Conservation (phyloP, 177 flowering plant genomes). For the Telopea speciosissima region DNA sequence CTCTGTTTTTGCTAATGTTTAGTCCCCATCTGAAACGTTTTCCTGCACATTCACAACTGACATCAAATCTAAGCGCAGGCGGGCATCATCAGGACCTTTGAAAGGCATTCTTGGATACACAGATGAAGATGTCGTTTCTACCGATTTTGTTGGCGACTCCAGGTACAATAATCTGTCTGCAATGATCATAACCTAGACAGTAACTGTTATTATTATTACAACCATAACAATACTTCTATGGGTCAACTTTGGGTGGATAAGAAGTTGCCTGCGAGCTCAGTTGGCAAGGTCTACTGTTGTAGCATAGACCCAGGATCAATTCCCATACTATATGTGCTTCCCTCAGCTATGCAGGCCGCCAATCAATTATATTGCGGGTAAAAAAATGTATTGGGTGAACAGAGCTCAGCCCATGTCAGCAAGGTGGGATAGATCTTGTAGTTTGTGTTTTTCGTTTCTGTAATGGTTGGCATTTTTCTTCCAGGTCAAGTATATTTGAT, state of each 20-base stretch:
- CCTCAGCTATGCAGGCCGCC: too few relatives aligned
- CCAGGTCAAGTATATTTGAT: slow-evolving; percentile 87
- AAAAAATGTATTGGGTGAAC: not conserved
- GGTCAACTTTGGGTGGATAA: too few relatives aligned
- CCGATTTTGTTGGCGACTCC: slow-evolving; percentile 85
- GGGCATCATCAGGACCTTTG: slow-evolving; percentile 78
- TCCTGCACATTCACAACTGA: not conserved
- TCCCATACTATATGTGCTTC: too few relatives aligned
- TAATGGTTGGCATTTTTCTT: not conserved
- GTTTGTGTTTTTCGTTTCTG: not conserved
- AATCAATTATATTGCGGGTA: too few relatives aligned
- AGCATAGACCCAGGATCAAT: too few relatives aligned
- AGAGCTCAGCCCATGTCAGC: not conserved
- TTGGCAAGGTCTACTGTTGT: too few relatives aligned
- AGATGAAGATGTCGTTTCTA: slow-evolving; percentile 96
- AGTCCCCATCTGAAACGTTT: not conserved
- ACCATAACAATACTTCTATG: too few relatives aligned
- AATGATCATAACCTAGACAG: not conserved
- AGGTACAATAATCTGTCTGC: slow-evolving; percentile 36
- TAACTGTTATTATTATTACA: too few relatives aligned
- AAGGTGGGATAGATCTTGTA: not conserved
- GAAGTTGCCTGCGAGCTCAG: too few relatives aligned
- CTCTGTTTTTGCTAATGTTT: not conserved
- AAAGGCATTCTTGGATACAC: slow-evolving; percentile 95
- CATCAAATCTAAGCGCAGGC: slow-evolving; percentile 29